Percentiles rank a stretch among this genome's conserved stretches.
Evolutionary conservation across 1,284 basidiomycete species (phyloP).

Genomic region (Cryptococcus amylolentus): DNA sequence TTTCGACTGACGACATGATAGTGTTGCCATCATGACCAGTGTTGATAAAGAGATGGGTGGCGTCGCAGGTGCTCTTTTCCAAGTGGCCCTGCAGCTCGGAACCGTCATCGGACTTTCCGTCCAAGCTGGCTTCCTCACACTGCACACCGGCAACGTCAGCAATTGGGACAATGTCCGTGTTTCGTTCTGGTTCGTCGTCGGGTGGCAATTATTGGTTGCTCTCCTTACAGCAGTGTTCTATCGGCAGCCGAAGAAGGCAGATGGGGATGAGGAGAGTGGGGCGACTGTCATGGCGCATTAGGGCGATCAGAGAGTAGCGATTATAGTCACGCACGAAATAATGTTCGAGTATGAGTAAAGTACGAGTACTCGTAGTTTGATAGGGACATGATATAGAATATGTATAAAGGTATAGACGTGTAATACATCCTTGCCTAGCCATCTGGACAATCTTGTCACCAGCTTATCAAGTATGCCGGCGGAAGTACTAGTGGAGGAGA

Average conservation of each 20-base stretch:
- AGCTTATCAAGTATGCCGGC: not conserved
- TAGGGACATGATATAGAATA: not conserved
- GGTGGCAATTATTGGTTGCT: constrained; percentile 36
- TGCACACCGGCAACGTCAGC: constrained; percentile 31
- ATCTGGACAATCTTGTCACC: not conserved
- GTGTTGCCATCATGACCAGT: constrained; percentile 39
- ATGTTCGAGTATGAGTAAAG: too few relatives aligned
- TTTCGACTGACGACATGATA: constrained; percentile 3
- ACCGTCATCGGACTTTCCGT: constrained; percentile 39
- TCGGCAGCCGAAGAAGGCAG: constrained; percentile 10
- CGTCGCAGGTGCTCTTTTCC: constrained; percentile 44
- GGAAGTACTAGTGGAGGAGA: not conserved
- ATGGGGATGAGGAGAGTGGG: not conserved
- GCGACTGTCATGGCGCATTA: not conserved
- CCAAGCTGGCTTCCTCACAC: constrained; percentile 44
- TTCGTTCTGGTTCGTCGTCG: constrained; percentile 43
- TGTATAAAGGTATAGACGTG: not conserved
- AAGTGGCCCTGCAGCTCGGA: constrained; percentile 43
- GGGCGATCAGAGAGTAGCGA: not conserved
- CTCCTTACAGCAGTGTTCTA: constrained; percentile 34
- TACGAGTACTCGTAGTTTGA: not conserved
- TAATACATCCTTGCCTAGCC: not conserved
- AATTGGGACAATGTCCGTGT: constrained; percentile 39
- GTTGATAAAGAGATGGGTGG: constrained; percentile 38
- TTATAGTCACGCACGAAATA: too few relatives aligned